A percentile compares a stretch with the other conserved stretches of the same genome.
phyloP scores from a whole-genome alignment of 352 stramenopile species.

The Elongisporangium anandrum region DNA sequence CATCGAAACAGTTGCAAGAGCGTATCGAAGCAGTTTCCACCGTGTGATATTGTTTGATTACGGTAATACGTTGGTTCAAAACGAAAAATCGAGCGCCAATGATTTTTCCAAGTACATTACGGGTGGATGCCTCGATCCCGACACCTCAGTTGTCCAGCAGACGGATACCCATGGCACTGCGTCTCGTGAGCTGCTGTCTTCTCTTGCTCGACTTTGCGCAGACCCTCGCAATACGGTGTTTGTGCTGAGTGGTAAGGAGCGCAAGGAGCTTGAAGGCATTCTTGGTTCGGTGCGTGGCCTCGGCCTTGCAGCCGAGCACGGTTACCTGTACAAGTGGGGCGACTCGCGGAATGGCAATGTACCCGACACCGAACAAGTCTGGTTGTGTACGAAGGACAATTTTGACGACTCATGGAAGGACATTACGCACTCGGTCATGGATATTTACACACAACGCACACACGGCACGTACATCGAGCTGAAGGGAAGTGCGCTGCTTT shows the following conservation, averaged over 20 bases:
- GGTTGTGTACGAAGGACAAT: conserved; percentile 85
- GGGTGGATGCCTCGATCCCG: conserved; percentile 21
- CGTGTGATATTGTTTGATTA: conserved; percentile 98
- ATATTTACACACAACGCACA: conserved; percentile 98
- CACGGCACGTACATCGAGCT: conserved; percentile 99
- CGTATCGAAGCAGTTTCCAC: conserved; percentile 82
- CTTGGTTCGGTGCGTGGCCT: conserved; percentile 93
- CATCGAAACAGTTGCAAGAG: conserved; percentile 83
- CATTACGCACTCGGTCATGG: conserved; percentile 96
- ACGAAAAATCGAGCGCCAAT: conserved; percentile 71
- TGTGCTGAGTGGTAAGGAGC: conserved; percentile 96
- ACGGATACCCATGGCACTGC: conserved; percentile 21
- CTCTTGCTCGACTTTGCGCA: conserved; percentile 89
- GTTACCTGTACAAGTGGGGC: conserved; percentile 98
- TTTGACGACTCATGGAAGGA: conserved; percentile 97
- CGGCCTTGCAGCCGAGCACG: conserved; percentile 97
- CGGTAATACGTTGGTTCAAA: conserved; percentile 93
- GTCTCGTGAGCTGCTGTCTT: conserved; percentile 77
- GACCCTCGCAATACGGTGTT: conserved; percentile 98
- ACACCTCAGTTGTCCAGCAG: conserved; percentile 27
- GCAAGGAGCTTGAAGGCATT: conserved; percentile 91
- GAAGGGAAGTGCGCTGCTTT: conserved; percentile 98
- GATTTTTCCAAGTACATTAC: conserved; percentile 87
- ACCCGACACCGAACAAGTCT: conserved; percentile 48
- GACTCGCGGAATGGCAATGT: conserved; percentile 22